A percentile compares a stretch with the other conserved stretches of the same genome.
Evolutionary conservation across 768 basidiomycete genomes (phyloP).

Genomic region (Kwoniella bestiolae): DNA sequence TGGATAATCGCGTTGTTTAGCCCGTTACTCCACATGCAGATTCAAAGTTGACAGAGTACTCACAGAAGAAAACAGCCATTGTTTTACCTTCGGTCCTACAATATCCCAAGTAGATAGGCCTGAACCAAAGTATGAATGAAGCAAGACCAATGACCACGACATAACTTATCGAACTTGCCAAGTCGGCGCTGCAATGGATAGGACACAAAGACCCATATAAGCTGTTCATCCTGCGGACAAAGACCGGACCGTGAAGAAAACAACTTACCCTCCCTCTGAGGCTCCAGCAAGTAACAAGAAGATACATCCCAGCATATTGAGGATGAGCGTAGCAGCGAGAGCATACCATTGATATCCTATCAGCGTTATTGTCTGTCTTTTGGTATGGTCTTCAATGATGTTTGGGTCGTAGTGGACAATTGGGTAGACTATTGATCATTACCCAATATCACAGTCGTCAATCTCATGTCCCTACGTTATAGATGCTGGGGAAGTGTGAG

Average conservation of each 20-base stretch:
- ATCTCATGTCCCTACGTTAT: too few species aligned
- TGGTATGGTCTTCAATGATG: slow-evolving; percentile 78
- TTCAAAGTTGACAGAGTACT: slow-evolving; percentile 11
- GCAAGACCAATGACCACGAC: slow-evolving; percentile 73
- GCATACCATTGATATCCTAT: slow-evolving; percentile 94
- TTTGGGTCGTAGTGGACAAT: slow-evolving; percentile 89
- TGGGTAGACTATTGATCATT: slow-evolving; percentile 71
- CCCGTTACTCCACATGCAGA: too few species aligned
- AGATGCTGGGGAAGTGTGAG: too few species aligned
- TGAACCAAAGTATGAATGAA: slow-evolving; percentile 94
- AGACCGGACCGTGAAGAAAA: neutral
- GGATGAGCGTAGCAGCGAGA: slow-evolving; percentile 74
- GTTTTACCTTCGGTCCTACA: slow-evolving; percentile 72
- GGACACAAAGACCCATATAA: slow-evolving; percentile 15
- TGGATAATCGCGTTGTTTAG: too few species aligned
- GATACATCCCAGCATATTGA: slow-evolving; percentile 91
- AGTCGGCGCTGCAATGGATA: slow-evolving; percentile 44
- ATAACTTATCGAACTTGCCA: slow-evolving; percentile 61
- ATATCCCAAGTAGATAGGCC: slow-evolving; percentile 96
- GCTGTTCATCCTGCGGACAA: neutral
- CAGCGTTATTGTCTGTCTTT: slow-evolving; percentile 76
- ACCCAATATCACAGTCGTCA: neutral
- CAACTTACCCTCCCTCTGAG: slow-evolving; percentile 61
- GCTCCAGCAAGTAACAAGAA: slow-evolving; percentile 79
- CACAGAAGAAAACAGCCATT: slow-evolving; percentile 57